Evolutionary conservation across 2,329 filamentous ascomycete species (phyloP), one percentile per base, ranked within the genome.

Genomic region (Cryphonectria naterciae): DNA sequence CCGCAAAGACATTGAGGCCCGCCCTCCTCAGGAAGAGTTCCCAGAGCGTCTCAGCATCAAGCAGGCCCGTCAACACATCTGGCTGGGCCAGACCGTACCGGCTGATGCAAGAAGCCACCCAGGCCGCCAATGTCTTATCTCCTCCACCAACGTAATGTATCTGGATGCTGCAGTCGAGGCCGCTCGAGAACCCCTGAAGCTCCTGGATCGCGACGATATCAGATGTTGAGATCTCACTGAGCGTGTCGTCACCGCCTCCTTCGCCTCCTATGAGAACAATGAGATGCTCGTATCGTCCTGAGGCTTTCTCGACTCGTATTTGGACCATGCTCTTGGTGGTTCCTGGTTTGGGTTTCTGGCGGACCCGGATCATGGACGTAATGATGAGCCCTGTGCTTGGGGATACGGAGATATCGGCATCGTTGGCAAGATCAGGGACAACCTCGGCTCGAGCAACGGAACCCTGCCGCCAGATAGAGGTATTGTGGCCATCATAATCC

Each of bases 331-430:
- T 81, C 49, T 81, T 73, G 78, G 0, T 76, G 73, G 11, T 79
- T 82, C 80, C 79, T 0, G 93, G 93, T 0, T 94, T 83, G 2
- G 91, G 84, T 64, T 85, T 88, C 76, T 97, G 95, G 60, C 90
- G 91, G 37, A 92, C 85, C 74, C 91, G 89, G 72, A 95, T 88
- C 6, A 95, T 81, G 0, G 88, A 92, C 0, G 93, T 93, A 28
- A 92, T 77, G 0, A 97, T 79, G 2, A 97, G 81, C 0, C 92
- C 94, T 0, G 87, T 89, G 0, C 83, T 84, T 0, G 93, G 89
- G 0, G 93, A 93, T 6, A 95, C 75, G 0, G 92, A 87, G 3
- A 97, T 80, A 75, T 97, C 94, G 2, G 93, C 91, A 78, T 94
- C 92, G 7, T 83, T 80, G 0, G 81, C 80, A 1, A 86, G 78